These are phyloP conservation scores for Torulaspora gathmanii DNA, from an alignment of 805 yeast species.

Conservation along the genomic window DNA sequence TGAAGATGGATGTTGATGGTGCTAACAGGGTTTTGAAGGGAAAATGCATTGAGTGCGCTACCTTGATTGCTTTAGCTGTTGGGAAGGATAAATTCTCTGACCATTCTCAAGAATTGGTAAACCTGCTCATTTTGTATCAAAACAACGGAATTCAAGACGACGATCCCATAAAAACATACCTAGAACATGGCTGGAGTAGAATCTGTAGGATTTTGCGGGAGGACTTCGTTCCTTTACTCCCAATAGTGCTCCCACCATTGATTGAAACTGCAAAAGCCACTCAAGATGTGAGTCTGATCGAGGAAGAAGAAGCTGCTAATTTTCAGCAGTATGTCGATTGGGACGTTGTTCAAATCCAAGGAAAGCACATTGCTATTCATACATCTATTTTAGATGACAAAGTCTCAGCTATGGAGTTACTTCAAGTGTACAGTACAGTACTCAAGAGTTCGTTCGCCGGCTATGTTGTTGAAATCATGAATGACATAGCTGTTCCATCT, in stretches of 20 bases:
- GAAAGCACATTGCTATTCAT: constrained; percentile 91
- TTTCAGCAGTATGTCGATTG: constrained; percentile 83
- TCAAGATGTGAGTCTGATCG: constrained; percentile 83
- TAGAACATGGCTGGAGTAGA: constrained; percentile 96
- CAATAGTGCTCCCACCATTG: constrained; percentile 85
- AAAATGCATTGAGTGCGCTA: constrained; percentile 92
- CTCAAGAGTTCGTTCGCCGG: constrained; percentile 78
- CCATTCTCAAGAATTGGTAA: constrained; percentile 68
- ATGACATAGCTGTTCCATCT: constrained; percentile 80
- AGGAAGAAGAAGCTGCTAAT: constrained; percentile 83
- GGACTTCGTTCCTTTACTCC: constrained; percentile 79
- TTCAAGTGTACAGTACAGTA: constrained; percentile 78
- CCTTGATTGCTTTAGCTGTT: constrained; percentile 90
- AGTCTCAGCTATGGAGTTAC: constrained; percentile 83
- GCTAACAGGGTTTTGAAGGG: constrained; percentile 75
- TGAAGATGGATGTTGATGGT: constrained; percentile 72
- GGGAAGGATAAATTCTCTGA: constrained; percentile 84
- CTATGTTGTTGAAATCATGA: constrained; percentile 72
- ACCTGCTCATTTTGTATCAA: constrained; percentile 69
- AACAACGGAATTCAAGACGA: constrained; percentile 54
- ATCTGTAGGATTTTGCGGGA: constrained; percentile 80
- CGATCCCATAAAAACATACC: constrained; percentile 80
- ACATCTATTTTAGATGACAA: constrained; percentile 94
- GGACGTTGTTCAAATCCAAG: constrained; percentile 88
- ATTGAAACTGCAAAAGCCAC: constrained; percentile 80